Evolutionary conservation across 2,329 filamentous ascomycete genomes (phyloP), one percentile per base, ranked within the genome.

Genomic region (Tympanopsis confertula): DNA sequence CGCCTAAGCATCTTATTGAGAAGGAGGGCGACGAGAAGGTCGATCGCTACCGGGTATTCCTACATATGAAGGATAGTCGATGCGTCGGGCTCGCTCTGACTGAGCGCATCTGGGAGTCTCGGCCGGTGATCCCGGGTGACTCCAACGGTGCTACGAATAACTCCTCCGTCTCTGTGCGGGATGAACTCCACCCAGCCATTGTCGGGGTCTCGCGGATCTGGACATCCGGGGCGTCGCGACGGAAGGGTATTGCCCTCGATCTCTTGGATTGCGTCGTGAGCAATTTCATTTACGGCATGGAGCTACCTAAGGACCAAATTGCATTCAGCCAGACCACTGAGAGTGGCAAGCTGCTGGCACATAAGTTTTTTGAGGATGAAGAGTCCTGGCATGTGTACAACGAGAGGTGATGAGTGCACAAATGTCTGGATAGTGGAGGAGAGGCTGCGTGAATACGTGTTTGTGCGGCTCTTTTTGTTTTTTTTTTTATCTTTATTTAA

Each of bases 71-170:
- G 41, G 68, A 69, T 26, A 66, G 66, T 36, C 78, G 73, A 44
- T 82, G 77, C 47, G 62, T 82, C 5, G 78, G 74, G 2, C 58
- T 75, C 14, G 72, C 74, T 49, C 58, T 82, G 19, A 70, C 66
- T 5, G 74, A 82, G 55, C 65, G 69, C 37, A 80, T 82, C 44
- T 62, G 59, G 50, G 65, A 71, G 46, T 74, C 72, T 5, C 65
- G 65, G 42, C 54, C 55, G 17, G 71, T 80, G 5, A 28, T 38
- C n/a, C 38, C 38, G 13, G 38, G 40, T 30, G 41, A 37, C 18
- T 40, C 39, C 15, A 39, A 39, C 5, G 26, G 40, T 13, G 30
- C 41, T 32, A 35, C 38, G 5, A 40, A 37, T 35, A 45, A 20
- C 17, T 39, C 40, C 17, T 38, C 38, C 19, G 19, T 35, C 19